These are phyloP conservation scores for Dothiorella sarmentorum DNA, from an alignment of 2,329 filamentous ascomycete species.

Conservation along the genomic window DNA sequence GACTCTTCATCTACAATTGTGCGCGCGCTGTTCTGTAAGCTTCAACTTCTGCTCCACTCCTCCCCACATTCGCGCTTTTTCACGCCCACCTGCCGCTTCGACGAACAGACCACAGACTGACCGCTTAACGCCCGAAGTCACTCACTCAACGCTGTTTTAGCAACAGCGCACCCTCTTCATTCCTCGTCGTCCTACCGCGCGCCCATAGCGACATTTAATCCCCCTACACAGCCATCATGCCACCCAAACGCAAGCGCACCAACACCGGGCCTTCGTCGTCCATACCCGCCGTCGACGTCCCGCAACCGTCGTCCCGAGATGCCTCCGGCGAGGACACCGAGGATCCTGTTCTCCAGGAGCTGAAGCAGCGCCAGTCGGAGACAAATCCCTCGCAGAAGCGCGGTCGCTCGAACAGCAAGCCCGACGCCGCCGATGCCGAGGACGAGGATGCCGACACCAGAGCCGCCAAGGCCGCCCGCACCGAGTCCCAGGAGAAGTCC, in stretches of 20 bases:
- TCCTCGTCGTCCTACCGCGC: not conserved
- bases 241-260: constrained; percentile 76
- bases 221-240: constrained; percentile 25
- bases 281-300: constrained; percentile 48
- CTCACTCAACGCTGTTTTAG: constrained; percentile 8
- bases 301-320: constrained; percentile 74
- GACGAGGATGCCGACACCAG: constrained; percentile 40
- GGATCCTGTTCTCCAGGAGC: constrained; percentile 61
- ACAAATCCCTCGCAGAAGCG: constrained; percentile 65
- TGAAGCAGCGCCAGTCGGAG: constrained; percentile 52
- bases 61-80: constrained; percentile 6
- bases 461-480: constrained; percentile 28
- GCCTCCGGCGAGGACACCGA: constrained; percentile 79
- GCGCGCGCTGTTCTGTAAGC: not conserved
- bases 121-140: constrained; percentile 7
- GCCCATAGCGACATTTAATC: not conserved
- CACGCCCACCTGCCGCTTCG: not conserved
- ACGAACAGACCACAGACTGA: constrained; percentile 18
- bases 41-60: not conserved
- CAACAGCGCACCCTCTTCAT: constrained; percentile 1
- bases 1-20: not conserved
- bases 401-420: constrained; percentile 57
- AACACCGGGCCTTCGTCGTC: constrained; percentile 46
- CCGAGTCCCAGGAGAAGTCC: constrained; percentile 18
- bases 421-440: constrained; percentile 42